Base-by-base conservation (phyloP, 2,329 filamentous ascomycete genomes). In the Aspergillus fumigatiaffinis region DNA sequence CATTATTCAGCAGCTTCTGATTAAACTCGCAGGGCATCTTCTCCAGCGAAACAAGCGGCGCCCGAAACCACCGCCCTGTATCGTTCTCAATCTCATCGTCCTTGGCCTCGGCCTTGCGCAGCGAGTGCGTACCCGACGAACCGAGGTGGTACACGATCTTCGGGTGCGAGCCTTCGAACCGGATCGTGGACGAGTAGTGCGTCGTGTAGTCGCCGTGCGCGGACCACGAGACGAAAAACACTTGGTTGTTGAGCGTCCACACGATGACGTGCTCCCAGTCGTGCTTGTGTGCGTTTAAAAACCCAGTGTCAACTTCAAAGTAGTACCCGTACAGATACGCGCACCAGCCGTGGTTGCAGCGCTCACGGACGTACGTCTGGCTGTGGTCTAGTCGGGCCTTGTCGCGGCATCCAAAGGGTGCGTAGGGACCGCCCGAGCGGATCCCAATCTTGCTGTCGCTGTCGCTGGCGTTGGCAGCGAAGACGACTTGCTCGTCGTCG, bases 341-440 rank as follows among this genome's bases (percentile, higher is more conserved):
- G 53, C 53, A 55, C 53, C 53, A 55, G 5, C 53, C 53, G 53
- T 51, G 53, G 23, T 55, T 55, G 53, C 53, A 55, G 32, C 53
- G 53, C 53, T 55, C 53, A 8, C 47, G 53, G 29, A 55, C 53
- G 53, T 55, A 55, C 23, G 53, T 55, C 53, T 55, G 53, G 48
- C 53, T 55, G 53, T 51, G 47, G 14, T 55, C 53, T 9, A 55
- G 53, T 17, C 53, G 46, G 32, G 8, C 21, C 44, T 23, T 25
- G 47, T 55, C 47, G 53, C 53, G 53, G 47, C 53, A 55, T 23
- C 48, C 53, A 26, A 10, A 35, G 47, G 26, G 53, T 9, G 26
- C 26, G 17, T 46, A 50, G 44, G 53, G 26, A 28, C 26, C 26
- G 26, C 26, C 26, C 7, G 26, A 28, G 26, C 26, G 26, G 26